These are phyloP conservation scores for Pugionium cornutum DNA, from an alignment of 345 rosid species.

Conservation along the genomic window DNA sequence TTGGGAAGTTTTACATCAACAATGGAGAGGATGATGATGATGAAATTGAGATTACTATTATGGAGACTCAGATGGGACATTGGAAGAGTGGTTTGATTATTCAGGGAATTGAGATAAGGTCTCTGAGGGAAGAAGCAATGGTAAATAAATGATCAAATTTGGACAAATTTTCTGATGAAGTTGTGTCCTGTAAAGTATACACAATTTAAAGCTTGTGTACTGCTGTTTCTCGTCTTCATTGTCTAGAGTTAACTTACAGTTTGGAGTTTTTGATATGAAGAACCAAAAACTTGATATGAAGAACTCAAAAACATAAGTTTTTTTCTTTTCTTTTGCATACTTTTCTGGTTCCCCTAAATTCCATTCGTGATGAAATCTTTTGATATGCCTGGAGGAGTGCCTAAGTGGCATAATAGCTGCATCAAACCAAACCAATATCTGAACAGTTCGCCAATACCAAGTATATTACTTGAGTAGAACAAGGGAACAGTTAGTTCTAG, in stretches of 20 bases:
- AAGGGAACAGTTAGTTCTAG: too few relatives aligned
- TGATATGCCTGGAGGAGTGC: too few relatives aligned
- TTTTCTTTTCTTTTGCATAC: too few relatives aligned
- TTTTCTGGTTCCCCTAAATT: too few relatives aligned
- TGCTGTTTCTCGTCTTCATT: not conserved
- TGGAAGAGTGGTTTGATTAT: slow-evolving; percentile 65
- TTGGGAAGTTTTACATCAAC: slow-evolving; percentile 46
- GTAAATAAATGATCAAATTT: not conserved
- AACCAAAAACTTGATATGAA: too few relatives aligned
- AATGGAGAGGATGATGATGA: slow-evolving; percentile 28
- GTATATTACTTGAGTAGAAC: too few relatives aligned
- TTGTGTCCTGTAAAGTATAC: not conserved
- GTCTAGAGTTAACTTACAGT: not conserved
- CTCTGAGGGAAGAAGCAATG: slow-evolving; percentile 30
- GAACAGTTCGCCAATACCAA: too few relatives aligned
- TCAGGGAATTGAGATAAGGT: slow-evolving; percentile 67
- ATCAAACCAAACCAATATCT: too few relatives aligned
- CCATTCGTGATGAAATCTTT: too few relatives aligned
- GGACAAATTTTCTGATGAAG: not conserved
- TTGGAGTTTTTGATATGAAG: slow-evolving; percentile 8
- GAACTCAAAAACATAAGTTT: too few relatives aligned
- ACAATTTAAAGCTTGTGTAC: slow-evolving; percentile 11
- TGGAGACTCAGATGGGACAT: slow-evolving; percentile 45
- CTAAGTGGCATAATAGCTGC: too few relatives aligned
- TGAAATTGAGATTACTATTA: slow-evolving; percentile 49